Evolutionary conservation across 75 land plant species (phyloP), one percentile per base, ranked within the genome.

Genomic region (Isoetes taiwanensis): DNA sequence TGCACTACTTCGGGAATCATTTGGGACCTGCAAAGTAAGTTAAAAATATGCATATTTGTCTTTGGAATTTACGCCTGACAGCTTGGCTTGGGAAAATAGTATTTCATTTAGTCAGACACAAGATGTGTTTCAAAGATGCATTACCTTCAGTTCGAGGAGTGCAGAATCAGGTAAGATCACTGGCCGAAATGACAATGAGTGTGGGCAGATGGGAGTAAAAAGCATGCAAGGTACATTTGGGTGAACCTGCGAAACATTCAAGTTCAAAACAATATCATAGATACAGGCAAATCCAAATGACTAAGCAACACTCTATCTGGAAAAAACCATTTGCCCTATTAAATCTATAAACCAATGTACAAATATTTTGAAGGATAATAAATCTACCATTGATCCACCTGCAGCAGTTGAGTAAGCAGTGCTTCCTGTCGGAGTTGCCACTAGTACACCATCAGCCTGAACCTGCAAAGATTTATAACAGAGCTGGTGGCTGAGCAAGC

Each of bases 181-280:
- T 41, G 99, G 96, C 52, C 96, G 79, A 65, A 94, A 94, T 34
- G 99, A 94, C 59, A 94, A 74, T 12, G 96, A 89, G 53, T 94
- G 99, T 21, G 99, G 96, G 31, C 91, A 94, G 35, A 94, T 94
- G 28, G 99, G 99, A 2, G 99, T 94, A 57, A 94, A 94, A 25
- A 94, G 82, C 90, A 94, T 89, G 73, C 99, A 94, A 32, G 99
- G 99, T 53, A 94, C 99, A 66, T 94, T 94, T 30, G 99, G 96
- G 58, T 89, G 99, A 12, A 94, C 97, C 97, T 90, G 86, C 52
- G 59, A 38, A 9, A 14, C 14, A 37, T 37, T 9, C 9, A 37
- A 37, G 39, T n/a, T n/a, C n/a, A n/a, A n/a, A n/a, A n/a, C n/a
- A n/a, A n/a, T n/a, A n/a, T n/a, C n/a, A n/a, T n/a, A 14, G 9